Evolutionary conservation across 148 eudicot species (phyloP).

Genomic region (Arbutus unedo): DNA sequence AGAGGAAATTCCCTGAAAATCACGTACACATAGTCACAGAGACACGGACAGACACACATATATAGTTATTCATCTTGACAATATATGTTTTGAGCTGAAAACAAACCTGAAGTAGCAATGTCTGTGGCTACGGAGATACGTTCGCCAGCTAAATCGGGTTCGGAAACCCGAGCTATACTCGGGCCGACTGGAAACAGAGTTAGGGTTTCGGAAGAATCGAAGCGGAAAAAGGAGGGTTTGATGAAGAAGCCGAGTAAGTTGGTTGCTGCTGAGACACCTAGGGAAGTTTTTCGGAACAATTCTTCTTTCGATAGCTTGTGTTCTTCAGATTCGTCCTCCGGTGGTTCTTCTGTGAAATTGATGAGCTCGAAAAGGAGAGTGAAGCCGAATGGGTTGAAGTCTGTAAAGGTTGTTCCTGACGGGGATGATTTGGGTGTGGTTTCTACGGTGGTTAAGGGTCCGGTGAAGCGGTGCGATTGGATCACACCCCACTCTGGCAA

Average conservation of each 20-base stretch:
- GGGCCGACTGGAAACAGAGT: constrained; percentile 49
- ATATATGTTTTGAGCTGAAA: background rate
- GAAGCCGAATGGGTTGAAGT: constrained; percentile 14
- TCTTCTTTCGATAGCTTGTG: constrained; percentile 34
- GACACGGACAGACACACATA: too few relatives aligned
- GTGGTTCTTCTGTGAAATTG: constrained; percentile 20
- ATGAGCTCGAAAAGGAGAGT: constrained; percentile 22
- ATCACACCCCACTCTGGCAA: constrained; percentile 63
- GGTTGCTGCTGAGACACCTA: constrained; percentile 13
- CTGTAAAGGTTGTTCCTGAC: constrained; percentile 24
- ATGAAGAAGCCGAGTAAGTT: constrained; percentile 19
- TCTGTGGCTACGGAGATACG: constrained; percentile 31
- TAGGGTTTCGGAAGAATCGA: constrained; percentile 28
- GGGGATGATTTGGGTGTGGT: constrained; percentile 7
- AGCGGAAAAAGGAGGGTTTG: constrained; percentile 19
- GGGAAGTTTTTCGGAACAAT: constrained; percentile 20
- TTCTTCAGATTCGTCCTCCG: constrained; percentile 35
- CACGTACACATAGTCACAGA: too few relatives aligned
- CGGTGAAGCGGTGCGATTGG: constrained; percentile 67
- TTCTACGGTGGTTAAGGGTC: constrained; percentile 16
- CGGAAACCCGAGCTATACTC: constrained; percentile 37
- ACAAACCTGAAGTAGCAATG: constrained; percentile 15
- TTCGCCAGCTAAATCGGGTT: constrained; percentile 20
- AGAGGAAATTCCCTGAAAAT: background rate
- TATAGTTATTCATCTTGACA: background rate